Base-by-base conservation (phyloP, 805 yeast species). In the Candida pseudoglaebosa region DNA sequence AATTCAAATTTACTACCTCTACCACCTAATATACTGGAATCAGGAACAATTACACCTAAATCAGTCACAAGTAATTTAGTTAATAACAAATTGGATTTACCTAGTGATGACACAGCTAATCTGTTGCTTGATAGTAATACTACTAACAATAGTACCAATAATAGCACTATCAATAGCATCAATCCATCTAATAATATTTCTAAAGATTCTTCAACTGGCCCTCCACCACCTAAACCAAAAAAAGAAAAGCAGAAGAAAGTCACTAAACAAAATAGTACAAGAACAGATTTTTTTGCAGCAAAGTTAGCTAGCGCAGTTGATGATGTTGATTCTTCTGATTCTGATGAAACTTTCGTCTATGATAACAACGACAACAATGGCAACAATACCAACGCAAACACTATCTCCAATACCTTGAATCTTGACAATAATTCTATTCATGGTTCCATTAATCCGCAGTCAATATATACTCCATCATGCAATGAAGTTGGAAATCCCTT, bases 341-440 rank as follows among this genome's bases (percentile, higher is more conserved):
- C 89, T 18, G 96, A 90, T 49, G 99, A 93, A 58, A 88, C 95
- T 1, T 91, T 93, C 70, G 96, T 91, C n/a, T 91, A 91, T 58
- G 97, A 90, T 52, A 77, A 68, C 34, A 62, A 54, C 34, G 48
- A 49, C 34, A 46, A 49, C 20, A 57, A 56, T 42, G 62, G 57
- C 32, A 52, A 40, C 24, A 62, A 56, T 17, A 40, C 42, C 14
- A 24, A 20, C 12, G 36, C 35, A 20, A 31, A 24, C 19, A 24
- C 33, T 8, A 34, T 37, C 24, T 5, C 29, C 12, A 41, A 35
- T 17, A 36, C 41, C 15, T 26, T 34, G n/a, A 42, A 43, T 32
- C 37, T 36, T 30, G 50, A 40, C 19, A 44, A 38, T 35, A 24
- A 42, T 35, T 41, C 44, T 38, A 31, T 42, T 12, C 39, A 37